Evolutionary conservation across 2,329 filamentous ascomycete genomes (phyloP).

Genomic region (Penicillium hordei): DNA sequence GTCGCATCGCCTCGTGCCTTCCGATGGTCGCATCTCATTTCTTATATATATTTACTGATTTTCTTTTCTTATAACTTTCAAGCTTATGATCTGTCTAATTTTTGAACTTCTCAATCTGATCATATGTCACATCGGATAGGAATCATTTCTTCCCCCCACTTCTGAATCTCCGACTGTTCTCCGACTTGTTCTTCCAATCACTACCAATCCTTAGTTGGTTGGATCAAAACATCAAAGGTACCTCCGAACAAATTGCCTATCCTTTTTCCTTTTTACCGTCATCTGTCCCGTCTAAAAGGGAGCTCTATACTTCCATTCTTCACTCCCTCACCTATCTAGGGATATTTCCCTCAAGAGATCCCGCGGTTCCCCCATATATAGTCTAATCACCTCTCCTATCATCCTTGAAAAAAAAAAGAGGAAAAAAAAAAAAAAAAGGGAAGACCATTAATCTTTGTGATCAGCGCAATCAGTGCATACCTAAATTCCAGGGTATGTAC

Average conservation of each 20-base stretch:
- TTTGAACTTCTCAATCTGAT: background rate
- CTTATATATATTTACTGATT: conserved; percentile 5
- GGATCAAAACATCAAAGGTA: background rate
- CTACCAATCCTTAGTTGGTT: background rate
- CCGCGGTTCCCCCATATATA: conserved; percentile 4
- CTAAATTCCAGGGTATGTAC: conserved; percentile 20
- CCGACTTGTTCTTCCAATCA: background rate
- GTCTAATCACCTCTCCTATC: background rate
- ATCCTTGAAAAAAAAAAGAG: background rate
- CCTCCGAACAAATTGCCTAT: background rate
- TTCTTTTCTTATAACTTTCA: conserved; percentile 8
- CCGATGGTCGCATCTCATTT: conserved; percentile 36
- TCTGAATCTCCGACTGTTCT: background rate
- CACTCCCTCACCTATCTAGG: conserved; percentile 9
- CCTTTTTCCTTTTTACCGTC: background rate
- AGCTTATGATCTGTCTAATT: background rate
- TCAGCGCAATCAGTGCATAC: conserved; percentile 9
- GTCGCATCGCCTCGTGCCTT: conserved; percentile 38
- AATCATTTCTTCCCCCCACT: background rate
- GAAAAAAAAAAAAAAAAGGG: too few species aligned
- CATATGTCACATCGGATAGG: background rate
- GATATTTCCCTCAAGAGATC: background rate
- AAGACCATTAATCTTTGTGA: too few species aligned
- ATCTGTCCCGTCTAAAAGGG: background rate
- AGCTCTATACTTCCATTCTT: conserved; percentile 9